These are phyloP conservation scores for Verticillium alfalfae DNA, from an alignment of 2,329 filamentous ascomycete genomes.

Conservation along the genomic window DNA sequence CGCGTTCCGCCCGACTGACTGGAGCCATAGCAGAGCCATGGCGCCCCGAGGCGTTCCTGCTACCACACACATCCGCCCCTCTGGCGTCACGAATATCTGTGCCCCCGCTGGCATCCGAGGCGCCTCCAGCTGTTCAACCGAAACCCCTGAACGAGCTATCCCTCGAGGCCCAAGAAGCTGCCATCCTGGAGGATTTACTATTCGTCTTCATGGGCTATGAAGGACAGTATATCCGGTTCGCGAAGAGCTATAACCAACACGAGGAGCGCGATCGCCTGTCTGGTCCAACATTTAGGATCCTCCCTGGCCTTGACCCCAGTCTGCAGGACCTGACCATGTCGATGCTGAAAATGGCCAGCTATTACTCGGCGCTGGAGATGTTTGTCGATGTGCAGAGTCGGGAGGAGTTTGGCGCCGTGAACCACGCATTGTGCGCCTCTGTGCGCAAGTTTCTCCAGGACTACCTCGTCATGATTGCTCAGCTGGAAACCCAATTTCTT, in stretches of 20 bases:
- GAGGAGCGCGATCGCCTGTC: conserved; percentile 82
- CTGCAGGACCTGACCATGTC: conserved; percentile 79
- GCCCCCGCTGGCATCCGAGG: conserved; percentile 67
- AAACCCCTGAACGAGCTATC: conserved; percentile 63
- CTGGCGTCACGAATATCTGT: conserved; percentile 60
- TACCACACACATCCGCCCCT: conserved; percentile 63
- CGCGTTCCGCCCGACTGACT: conserved; percentile 1
- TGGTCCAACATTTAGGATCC: conserved; percentile 74
- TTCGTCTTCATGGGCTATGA: conserved; percentile 98
- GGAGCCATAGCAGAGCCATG: conserved; percentile 46
- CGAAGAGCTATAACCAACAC: conserved; percentile 72
- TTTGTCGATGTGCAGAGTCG: conserved; percentile 93
- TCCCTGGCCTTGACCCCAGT: conserved; percentile 83
- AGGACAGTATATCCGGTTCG: conserved; percentile 92
- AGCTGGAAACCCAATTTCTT: conserved; percentile 88
- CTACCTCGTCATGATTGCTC: conserved; percentile 86
- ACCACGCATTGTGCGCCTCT: conserved; percentile 92
- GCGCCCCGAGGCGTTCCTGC: conserved; percentile 73
- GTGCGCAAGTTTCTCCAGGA: conserved; percentile 89
- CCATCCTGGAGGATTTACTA: conserved; percentile 82
- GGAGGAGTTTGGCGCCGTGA: conserved; percentile 89
- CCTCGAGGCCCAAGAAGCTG: conserved; percentile 77
- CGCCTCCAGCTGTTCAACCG: conserved; percentile 65
- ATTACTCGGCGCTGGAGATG: conserved; percentile 84
- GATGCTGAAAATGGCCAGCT: conserved; percentile 90